These are phyloP conservation scores for Venturia aucupariae DNA, from an alignment of 2,329 filamentous ascomycete species.

Conservation along the genomic window DNA sequence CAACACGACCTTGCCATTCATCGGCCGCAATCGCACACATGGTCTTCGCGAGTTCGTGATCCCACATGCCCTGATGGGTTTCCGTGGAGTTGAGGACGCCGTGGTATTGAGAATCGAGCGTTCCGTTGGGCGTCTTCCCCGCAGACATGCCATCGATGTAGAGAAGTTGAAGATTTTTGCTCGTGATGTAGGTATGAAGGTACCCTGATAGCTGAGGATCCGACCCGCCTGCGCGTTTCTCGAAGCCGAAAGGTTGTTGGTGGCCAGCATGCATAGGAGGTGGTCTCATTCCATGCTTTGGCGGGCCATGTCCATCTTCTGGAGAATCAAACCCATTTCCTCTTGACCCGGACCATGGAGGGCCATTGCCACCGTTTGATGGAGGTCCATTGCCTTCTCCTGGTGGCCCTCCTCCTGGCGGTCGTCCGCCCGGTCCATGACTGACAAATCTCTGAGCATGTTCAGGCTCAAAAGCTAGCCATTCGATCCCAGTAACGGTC, in stretches of 20 bases:
- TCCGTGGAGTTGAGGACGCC: conserved; percentile 41
- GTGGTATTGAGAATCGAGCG: conserved; percentile 57
- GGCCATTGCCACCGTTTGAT: no score
- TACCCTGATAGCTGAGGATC: conserved; percentile 37
- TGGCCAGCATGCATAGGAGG: background rate
- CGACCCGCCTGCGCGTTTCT: background rate
- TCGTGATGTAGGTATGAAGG: conserved; percentile 57
- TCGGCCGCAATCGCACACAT: conserved; percentile 46
- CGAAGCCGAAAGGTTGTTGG: background rate
- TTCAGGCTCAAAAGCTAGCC: conserved; percentile 70
- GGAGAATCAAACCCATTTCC: background rate
- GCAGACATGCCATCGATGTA: conserved; percentile 65
- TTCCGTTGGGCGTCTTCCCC: conserved; percentile 55
- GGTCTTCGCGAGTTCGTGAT: conserved; percentile 43
- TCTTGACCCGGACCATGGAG: background rate
- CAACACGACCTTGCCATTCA: conserved; percentile 45
- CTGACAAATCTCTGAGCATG: conserved; percentile 59
- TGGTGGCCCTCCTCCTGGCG: conserved; percentile 6
- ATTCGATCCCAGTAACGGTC: conserved; percentile 49
- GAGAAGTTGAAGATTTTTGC: conserved; percentile 48
- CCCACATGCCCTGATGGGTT: conserved; percentile 29
- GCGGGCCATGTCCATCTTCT: background rate
- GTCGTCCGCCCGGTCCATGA: conserved; percentile 7
- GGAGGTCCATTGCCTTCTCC: no score
- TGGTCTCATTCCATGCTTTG: background rate